Base-by-base conservation (phyloP, 2,329 filamentous ascomycete species). In the Fusarium odoratissimum region DNA sequence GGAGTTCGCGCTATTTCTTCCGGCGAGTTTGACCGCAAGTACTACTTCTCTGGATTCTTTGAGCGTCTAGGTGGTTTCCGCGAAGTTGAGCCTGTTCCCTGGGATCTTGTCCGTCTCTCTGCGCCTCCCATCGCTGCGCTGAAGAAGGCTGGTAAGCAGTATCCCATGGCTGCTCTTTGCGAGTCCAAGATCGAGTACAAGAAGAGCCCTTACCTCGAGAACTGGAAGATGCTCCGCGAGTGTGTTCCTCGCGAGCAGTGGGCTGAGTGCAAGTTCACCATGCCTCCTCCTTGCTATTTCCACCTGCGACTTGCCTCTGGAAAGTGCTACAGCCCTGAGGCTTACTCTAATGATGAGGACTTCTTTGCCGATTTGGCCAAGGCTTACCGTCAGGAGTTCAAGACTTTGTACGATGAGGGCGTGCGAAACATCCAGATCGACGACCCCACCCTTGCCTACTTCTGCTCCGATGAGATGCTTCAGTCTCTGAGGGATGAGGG, bases 271-370 rank as follows among this genome's bases (percentile, higher is more conserved):
- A 92, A 93, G 83, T 87, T 93, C 74, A 92, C 91, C 23, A 83
- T 93, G 75, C 88, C 90, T 23, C 89, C 90, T 8, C 90, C 90
- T 4, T 89, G 89, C 79, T 92, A 91, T 87, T 93, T 92, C 79
- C 91, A 93, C 80, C 75, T 84, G 51, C 75, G 77, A 55, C 85
- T 88, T 71, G 85, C 85, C 59, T 84, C 85, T 21, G 88, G 82
- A 77, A 85, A 85, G 72, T 87, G 87, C 64, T 90, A 89, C 78
- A 85, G 83, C 63, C 82, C 84, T 64, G 83, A 86, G 12, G 86
- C 85, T 44, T 90, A 90, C 75, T 76, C 79, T 45, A 84, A 83
- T 52, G 87, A 89, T 41, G 84, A 85, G 41, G 87, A 87, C 58
- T 90, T 90, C 78, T 90, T 90, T 67, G 84, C 82, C 54, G 88